A percentile compares a stretch with the other conserved stretches of the same genome.
phyloP scores from a whole-genome alignment of 768 basidiomycete genomes.

The Lentinula sp. region DNA sequence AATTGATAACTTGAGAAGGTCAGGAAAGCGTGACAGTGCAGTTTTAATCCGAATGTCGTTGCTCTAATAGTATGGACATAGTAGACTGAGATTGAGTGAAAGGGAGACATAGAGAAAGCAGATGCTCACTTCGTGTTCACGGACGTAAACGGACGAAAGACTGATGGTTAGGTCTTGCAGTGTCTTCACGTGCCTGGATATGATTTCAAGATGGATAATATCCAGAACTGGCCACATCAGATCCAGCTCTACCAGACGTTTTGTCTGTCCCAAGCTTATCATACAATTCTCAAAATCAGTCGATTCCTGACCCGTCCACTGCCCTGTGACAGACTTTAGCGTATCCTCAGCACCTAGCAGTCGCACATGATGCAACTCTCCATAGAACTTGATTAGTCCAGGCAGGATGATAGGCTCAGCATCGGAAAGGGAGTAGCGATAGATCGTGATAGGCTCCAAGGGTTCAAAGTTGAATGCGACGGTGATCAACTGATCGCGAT shows the following conservation, averaged over 20 bases:
- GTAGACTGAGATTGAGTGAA: neutral
- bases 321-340: neutral
- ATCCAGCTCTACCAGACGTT: neutral
- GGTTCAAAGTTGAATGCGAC: neutral
- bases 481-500: neutral
- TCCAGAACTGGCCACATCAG: neutral
- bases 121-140: neutral
- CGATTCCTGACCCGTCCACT: neutral
- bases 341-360: neutral
- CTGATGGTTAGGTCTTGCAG: neutral
- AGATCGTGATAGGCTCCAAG: neutral
- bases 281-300: neutral
- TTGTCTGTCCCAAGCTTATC: neutral
- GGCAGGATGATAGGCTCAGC: neutral
- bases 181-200: neutral
- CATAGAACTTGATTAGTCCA: neutral
- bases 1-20: neutral
- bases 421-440: neutral
- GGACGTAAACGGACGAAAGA: neutral
- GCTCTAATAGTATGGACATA: neutral
- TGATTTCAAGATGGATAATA: neutral
- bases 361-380: neutral
- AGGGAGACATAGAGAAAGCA: neutral
- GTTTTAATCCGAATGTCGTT: neutral
- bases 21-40: neutral